Conservation (phyloP, 805 yeast species). For the Hyphopichia homilentoma region DNA sequence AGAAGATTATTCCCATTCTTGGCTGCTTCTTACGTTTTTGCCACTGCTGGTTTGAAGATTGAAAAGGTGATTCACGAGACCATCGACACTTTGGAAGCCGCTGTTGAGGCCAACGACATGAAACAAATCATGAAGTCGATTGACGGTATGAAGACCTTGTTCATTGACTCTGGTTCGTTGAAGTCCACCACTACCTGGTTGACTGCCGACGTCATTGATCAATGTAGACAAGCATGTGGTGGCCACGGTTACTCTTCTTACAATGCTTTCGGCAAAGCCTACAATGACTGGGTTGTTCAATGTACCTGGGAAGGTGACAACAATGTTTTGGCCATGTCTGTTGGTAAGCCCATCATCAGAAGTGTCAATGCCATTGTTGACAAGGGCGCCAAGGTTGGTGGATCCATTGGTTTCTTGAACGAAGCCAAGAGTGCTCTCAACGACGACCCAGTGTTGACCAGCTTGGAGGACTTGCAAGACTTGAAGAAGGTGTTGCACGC, state of each 20-base stretch:
- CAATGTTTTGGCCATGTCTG: constrained; percentile 40
- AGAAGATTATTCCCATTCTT: constrained; percentile 42
- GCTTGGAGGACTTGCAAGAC: constrained; percentile 23
- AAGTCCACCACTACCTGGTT: constrained; percentile 44
- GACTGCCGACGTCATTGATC: constrained; percentile 39
- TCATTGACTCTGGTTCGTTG: constrained; percentile 42
- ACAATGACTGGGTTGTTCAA: constrained; percentile 45
- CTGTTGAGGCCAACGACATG: constrained; percentile 31
- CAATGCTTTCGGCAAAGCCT: constrained; percentile 43
- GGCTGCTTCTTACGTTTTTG: constrained; percentile 37
- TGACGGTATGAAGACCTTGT: constrained; percentile 38
- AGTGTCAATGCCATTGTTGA: constrained; percentile 23
- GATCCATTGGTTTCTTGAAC: constrained; percentile 33
- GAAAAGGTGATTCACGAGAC: constrained; percentile 29
- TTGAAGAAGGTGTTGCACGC: constrained; percentile 31
- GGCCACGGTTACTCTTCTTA: constrained; percentile 46
- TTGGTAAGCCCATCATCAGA: constrained; percentile 38
- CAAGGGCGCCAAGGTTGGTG: constrained; percentile 28
- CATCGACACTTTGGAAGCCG: constrained; percentile 32
- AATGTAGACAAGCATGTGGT: constrained; percentile 45
- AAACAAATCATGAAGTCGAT: constrained; percentile 27
- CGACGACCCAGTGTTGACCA: constrained; percentile 26
- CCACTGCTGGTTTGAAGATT: constrained; percentile 36
- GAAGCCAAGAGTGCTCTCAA: constrained; percentile 11
- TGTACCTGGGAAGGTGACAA: constrained; percentile 51